A percentile compares a stretch with the other conserved stretches of the same genome.
Evolutionary conservation across 1,284 basidiomycete genomes (phyloP).

Genomic region (Sporisorium sorghi): DNA sequence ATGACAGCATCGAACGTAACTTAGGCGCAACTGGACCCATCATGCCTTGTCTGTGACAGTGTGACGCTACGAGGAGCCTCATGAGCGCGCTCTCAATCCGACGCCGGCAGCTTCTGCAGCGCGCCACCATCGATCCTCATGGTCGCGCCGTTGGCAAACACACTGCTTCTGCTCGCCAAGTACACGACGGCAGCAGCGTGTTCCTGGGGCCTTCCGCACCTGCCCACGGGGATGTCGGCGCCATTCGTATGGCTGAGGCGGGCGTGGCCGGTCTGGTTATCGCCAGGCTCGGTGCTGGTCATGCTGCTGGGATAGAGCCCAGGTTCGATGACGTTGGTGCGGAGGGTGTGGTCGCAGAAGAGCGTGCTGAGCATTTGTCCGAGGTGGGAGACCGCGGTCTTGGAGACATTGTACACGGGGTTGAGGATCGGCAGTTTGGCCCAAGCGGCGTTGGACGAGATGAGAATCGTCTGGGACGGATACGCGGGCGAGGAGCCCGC

Average conservation of each 20-base stretch:
- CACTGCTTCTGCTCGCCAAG: constrained; percentile 15
- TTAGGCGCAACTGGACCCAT: too few species aligned
- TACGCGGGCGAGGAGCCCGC: constrained; percentile 11
- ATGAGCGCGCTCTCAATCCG: too few species aligned
- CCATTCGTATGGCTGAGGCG: constrained; percentile 49
- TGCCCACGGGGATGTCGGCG: constrained; percentile 47
- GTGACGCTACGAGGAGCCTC: too few species aligned
- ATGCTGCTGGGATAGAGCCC: constrained; percentile 48
- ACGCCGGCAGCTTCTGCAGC: constrained; percentile 45
- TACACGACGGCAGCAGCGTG: constrained; percentile 44
- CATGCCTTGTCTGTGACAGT: too few species aligned
- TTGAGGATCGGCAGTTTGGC: constrained; percentile 53
- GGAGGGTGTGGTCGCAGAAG: constrained; percentile 29
- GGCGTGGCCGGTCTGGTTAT: constrained; percentile 24
- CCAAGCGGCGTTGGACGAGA: constrained; percentile 50
- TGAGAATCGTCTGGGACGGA: constrained; percentile 40
- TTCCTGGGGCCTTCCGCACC: constrained; percentile 43
- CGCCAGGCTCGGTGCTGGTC: constrained; percentile 25
- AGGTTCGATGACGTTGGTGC: constrained; percentile 47
- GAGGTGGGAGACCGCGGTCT: constrained; percentile 45
- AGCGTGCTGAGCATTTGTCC: constrained; percentile 46
- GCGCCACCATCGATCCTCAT: constrained; percentile 51
- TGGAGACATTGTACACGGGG: constrained; percentile 54
- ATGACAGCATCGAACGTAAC: too few species aligned
- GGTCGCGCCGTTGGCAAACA: constrained; percentile 47